These are phyloP conservation scores for Flammula alnicola DNA, from an alignment of 1,284 basidiomycete species.

Conservation along the genomic window DNA sequence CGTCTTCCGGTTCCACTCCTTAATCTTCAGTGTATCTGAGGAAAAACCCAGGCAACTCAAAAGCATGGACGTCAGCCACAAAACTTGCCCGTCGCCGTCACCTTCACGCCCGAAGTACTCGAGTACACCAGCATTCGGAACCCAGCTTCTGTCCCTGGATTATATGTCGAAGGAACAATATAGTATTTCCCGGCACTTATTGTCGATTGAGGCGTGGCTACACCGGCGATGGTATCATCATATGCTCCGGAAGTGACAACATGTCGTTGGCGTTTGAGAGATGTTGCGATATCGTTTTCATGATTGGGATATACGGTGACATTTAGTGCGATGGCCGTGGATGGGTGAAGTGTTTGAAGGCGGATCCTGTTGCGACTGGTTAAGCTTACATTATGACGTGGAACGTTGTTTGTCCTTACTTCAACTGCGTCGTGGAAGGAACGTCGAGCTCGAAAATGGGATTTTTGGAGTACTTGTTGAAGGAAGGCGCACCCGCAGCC, in stretches of 20 bases:
- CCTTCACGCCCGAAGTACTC: constrained; percentile 23
- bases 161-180: constrained; percentile 76
- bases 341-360: constrained; percentile 58
- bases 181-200: constrained; percentile 70
- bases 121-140: constrained; percentile 74
- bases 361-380: constrained; percentile 54
- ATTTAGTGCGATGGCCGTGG: constrained; percentile 55
- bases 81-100: constrained; percentile 5
- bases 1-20: not conserved
- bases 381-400: not conserved
- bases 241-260: constrained; percentile 79
- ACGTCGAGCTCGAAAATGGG: constrained; percentile 71
- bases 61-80: too few species aligned
- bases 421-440: constrained; percentile 55
- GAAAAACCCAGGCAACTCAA: not conserved
- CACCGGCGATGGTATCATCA: constrained; percentile 72
- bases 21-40: not conserved
- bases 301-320: constrained; percentile 57
- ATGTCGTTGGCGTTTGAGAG: constrained; percentile 40
- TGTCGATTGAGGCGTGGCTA: constrained; percentile 57
- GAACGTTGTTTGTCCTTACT: constrained; percentile 44
- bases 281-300: constrained; percentile 23
- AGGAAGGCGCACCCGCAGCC: constrained; percentile 71
- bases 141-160: constrained; percentile 54
- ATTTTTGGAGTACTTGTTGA: constrained; percentile 65